Conservation (phyloP, 305 asterid species). For the Rubia peregrina region DNA sequence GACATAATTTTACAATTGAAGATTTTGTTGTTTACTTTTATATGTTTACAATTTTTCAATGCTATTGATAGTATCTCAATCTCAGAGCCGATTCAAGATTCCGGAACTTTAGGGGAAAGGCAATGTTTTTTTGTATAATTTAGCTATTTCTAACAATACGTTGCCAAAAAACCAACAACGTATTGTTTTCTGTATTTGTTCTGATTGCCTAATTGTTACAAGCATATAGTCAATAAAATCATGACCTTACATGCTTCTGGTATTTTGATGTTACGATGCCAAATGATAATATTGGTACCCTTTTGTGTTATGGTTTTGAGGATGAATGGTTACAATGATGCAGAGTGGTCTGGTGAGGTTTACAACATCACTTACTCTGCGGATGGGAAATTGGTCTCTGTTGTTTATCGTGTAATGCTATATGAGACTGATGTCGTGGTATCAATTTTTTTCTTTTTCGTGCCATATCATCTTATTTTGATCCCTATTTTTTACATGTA, state of each 20-base stretch:
- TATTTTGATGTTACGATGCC: constrained; percentile 7
- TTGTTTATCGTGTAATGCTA: constrained; percentile 75
- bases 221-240: constrained; percentile 83
- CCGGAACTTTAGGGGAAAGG: neutral
- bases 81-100: neutral
- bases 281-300: neutral
- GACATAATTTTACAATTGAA: too few species aligned
- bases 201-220: constrained; percentile 15
- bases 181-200: neutral
- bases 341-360: constrained; percentile 93
- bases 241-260: constrained; percentile 91
- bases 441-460: constrained; percentile 15
- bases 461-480: neutral
- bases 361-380: constrained; percentile 67
- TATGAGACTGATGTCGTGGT: constrained; percentile 96
- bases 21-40: neutral
- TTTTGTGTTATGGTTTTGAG: neutral
- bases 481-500: too few species aligned
- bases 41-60: neutral
- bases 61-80: neutral
- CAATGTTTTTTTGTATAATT: too few species aligned
- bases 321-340: constrained; percentile 17
- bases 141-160: too few species aligned
- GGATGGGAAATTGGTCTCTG: constrained; percentile 69
- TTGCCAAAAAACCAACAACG: too few species aligned